Conservation (phyloP, 257 asterid genomes). For the Perilla frutescens region DNA sequence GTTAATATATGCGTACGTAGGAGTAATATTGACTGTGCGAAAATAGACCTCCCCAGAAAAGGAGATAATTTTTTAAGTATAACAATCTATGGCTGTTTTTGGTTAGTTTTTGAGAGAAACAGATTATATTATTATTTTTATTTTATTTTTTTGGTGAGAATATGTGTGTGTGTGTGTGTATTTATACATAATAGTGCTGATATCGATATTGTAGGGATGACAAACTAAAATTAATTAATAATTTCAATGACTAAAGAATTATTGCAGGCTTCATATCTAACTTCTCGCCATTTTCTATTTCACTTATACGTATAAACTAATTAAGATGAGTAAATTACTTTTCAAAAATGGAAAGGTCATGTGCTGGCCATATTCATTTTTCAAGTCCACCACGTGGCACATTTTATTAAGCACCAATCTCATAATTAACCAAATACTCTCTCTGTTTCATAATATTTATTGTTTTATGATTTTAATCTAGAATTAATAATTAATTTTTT, state of each 20-base stretch:
- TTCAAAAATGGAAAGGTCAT: background rate
- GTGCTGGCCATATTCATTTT: slow-evolving; percentile 10
- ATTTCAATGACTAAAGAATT: background rate
- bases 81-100: too few species aligned
- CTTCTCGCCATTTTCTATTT: background rate
- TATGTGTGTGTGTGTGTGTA: background rate
- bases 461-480: too few species aligned
- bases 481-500: too few species aligned
- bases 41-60: too few species aligned
- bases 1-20: too few species aligned
- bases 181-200: background rate
- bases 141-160: too few species aligned
- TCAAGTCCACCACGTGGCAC: slow-evolving; percentile 33
- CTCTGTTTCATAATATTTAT: too few species aligned
- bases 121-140: too few species aligned
- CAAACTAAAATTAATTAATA: background rate
- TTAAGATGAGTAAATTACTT: background rate
- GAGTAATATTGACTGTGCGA: too few species aligned
- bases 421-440: background rate
- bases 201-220: too few species aligned
- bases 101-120: background rate
- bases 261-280: background rate
- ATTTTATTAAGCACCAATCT: background rate
- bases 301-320: background rate
- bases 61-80: too few species aligned